These are phyloP conservation scores for Iris pallida DNA, from an alignment of 116 monocot genomes.

Conservation along the genomic window DNA sequence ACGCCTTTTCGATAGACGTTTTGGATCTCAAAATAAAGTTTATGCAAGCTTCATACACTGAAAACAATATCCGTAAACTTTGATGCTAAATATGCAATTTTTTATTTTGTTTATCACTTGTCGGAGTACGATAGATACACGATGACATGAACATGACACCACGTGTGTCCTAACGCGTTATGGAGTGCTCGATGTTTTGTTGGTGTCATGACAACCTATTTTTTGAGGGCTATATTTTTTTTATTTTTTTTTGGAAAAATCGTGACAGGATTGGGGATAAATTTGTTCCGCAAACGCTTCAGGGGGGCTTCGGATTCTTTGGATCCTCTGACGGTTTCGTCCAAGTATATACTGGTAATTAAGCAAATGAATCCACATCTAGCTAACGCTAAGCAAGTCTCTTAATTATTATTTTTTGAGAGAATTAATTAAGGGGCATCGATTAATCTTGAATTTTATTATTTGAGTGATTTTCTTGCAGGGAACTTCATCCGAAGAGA, in stretches of 20 bases:
- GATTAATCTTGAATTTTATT: neutral
- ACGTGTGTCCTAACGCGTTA: neutral
- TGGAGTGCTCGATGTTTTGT: too few species aligned
- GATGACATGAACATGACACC: neutral
- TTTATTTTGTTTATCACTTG: too few species aligned
- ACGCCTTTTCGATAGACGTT: too few species aligned
- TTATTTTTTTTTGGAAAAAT: neutral
- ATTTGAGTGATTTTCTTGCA: neutral
- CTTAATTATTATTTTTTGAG: neutral
- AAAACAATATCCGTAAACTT: too few species aligned
- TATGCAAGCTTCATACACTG: too few species aligned
- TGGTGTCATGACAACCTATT: neutral
- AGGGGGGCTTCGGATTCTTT: constrained; percentile 2
- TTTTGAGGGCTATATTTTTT: neutral
- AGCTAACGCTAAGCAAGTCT: neutral
- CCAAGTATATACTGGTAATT: constrained; percentile 15
- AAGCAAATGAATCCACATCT: neutral
- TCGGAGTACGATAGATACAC: too few species aligned
- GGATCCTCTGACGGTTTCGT: neutral
- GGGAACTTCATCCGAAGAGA: constrained; percentile 8
- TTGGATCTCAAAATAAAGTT: too few species aligned
- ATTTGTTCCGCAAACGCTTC: constrained; percentile 7
- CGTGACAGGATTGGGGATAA: neutral
- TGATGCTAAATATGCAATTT: too few species aligned
- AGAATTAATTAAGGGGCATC: neutral